Base-by-base conservation (phyloP, 768 basidiomycete species). In the Paxillus involutus region DNA sequence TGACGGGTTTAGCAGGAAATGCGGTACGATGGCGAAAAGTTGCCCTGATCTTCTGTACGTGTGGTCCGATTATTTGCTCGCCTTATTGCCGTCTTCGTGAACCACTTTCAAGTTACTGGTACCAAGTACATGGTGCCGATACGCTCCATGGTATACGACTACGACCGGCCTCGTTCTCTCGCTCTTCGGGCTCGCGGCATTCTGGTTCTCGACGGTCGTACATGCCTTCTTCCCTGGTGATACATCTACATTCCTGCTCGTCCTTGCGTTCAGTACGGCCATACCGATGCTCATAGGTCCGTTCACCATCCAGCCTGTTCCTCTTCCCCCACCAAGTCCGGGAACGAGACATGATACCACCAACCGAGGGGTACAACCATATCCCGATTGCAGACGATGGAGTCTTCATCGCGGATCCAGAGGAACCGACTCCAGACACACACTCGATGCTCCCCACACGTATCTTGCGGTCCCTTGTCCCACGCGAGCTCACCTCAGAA, bases 171-270 rank as follows among this genome's bases (percentile, higher is more conserved):
- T 92, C 9, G 92, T 94, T 33, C 71, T 94, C n/a, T 91, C 91
- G 0, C 93, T 91, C 33, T 94, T 91, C 58, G 94, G 94, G 0
- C 81, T 98, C 16, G 94, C 91, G 0, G 94, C 94, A 0, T 95
- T 96, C 75, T 76, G 90, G 57, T 97, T 95, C 71, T 89, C 91
- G 13, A 79, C 84, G 1, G 71, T 95, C 36, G 84, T 91, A 0
- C 85, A 87, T 52, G 63, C 80, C 0, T 67, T 86, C 41, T 95
- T 85, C 62, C 84, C 89, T 0, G n/a, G n/a, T n/a, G n/a, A n/a
- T n/a, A n/a, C 91, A 90, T n/a, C 86, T 0, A 79, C 84, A 1
- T 88, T 96, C 62, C 71, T 98, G 1, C 76, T 88, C 0, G 71
- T 92, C 5, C 81, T 97, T 6, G 81, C 86, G 0, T 57, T 92